Conservation (phyloP, 768 basidiomycete species). For the Trametopsis cervina region DNA sequence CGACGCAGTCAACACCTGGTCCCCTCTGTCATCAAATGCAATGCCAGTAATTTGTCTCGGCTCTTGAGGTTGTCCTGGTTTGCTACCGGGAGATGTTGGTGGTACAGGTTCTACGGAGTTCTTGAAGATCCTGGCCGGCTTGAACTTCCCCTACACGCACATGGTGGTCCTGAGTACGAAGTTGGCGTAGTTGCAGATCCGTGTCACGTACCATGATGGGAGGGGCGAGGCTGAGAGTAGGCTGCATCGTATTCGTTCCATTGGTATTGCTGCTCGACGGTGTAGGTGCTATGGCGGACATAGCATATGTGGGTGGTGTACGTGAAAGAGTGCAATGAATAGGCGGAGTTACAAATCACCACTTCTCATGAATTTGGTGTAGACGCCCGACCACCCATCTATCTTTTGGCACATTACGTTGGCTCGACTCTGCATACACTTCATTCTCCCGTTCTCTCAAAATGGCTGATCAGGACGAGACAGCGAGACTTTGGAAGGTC, state of each 20-base stretch:
- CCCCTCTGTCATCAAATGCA: conserved; percentile 87
- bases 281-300: conserved; percentile 7
- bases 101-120: conserved; percentile 59
- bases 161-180: neutral
- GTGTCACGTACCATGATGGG: conserved; percentile 27
- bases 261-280: conserved; percentile 10
- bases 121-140: conserved; percentile 87
- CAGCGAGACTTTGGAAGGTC: conserved; percentile 91
- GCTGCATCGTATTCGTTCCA: conserved; percentile 8
- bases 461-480: conserved; percentile 75
- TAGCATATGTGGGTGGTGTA: conserved; percentile 1
- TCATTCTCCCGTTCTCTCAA: conserved; percentile 16
- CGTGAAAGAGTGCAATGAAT: neutral
- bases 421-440: conserved; percentile 1
- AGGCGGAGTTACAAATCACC: conserved; percentile 5
- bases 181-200: too few species aligned
- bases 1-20: conserved; percentile 75
- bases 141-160: conserved; percentile 42
- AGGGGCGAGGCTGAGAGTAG: conserved; percentile 18
- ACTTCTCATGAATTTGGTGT: neutral
- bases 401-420: conserved; percentile 8
- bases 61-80: conserved; percentile 28
- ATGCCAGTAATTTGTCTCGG: conserved; percentile 81
- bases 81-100: conserved; percentile 38
- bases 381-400: conserved; percentile 2